These are phyloP conservation scores for Lachancea waltii DNA, from an alignment of 805 yeast species.

Conservation along the genomic window DNA sequence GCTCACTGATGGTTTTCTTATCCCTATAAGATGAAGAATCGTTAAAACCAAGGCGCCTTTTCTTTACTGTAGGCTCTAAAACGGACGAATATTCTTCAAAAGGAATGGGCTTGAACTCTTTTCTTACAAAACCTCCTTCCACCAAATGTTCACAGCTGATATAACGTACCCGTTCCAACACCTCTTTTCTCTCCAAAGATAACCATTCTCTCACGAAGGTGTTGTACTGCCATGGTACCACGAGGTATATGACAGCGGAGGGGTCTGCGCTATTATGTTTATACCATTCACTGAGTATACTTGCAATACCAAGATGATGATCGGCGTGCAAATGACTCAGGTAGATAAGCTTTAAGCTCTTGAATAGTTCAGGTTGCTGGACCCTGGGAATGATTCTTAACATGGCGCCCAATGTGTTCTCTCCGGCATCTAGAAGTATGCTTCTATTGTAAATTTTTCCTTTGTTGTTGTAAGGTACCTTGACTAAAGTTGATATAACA, in stretches of 20 bases:
- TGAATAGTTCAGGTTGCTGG: conserved; percentile 39
- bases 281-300: conserved; percentile 65
- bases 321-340: conserved; percentile 95
- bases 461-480: conserved; percentile 48
- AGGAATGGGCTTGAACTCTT: conserved; percentile 28
- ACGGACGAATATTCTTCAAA: conserved; percentile 20
- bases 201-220: conserved; percentile 67
- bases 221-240: conserved; percentile 71
- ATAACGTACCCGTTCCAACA: conserved; percentile 41
- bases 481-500: conserved; percentile 71
- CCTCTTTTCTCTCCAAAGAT: conserved; percentile 39
- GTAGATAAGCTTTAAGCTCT: conserved; percentile 59
- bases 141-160: conserved; percentile 58
- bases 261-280: conserved; percentile 35
- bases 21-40: conserved; percentile 24
- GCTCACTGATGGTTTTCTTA: conserved; percentile 24
- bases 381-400: conserved; percentile 51
- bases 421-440: conserved; percentile 88
- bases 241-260: conserved; percentile 42
- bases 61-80: conserved; percentile 9
- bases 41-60: conserved; percentile 24
- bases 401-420: conserved; percentile 74
- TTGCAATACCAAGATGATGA: conserved; percentile 81
- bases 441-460: conserved; percentile 35
- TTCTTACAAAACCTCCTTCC: conserved; percentile 31